Conservation (phyloP, 441 rosid species). For the Arabidopsis hybrid region DNA sequence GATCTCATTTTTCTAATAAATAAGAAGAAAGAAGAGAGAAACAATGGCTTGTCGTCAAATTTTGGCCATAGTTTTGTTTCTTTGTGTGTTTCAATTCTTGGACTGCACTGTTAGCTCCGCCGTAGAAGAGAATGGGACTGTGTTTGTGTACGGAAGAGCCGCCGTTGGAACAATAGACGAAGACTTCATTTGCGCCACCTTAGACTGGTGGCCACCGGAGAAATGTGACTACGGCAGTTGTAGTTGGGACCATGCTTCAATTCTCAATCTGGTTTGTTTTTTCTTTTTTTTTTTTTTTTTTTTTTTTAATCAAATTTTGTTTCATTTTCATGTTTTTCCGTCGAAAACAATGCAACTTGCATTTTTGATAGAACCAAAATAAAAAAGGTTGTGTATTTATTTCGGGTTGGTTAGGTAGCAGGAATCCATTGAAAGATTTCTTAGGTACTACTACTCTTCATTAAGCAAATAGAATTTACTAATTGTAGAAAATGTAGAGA, state of each 20-base stretch:
- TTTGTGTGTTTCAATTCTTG: constrained; percentile 44
- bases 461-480: constrained; percentile 14
- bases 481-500: background rate
- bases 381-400: too few relatives aligned
- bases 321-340: constrained; percentile 3
- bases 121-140: constrained; percentile 52
- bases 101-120: constrained; percentile 43
- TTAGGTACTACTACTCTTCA: background rate
- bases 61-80: constrained; percentile 46
- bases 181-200: constrained; percentile 90
- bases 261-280: constrained; percentile 73
- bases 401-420: too few relatives aligned
- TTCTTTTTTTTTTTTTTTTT: constrained; percentile 5
- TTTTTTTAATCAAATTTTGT: background rate
- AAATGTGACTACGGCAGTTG: constrained; percentile 98
- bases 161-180: constrained; percentile 79
- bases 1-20: constrained; percentile 31
- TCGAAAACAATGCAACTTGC: constrained; percentile 33
- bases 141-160: constrained; percentile 58
- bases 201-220: constrained; percentile 99
- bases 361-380: background rate
- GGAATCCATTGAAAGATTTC: too few relatives aligned
- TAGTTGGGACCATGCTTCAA: constrained; percentile 87
- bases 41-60: constrained; percentile 55
- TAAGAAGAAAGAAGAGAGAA: background rate